Evolutionary conservation across 140 eudicot genomes (phyloP), one percentile per base, ranked within the genome.

Genomic region (Ambrosia hybrid): DNA sequence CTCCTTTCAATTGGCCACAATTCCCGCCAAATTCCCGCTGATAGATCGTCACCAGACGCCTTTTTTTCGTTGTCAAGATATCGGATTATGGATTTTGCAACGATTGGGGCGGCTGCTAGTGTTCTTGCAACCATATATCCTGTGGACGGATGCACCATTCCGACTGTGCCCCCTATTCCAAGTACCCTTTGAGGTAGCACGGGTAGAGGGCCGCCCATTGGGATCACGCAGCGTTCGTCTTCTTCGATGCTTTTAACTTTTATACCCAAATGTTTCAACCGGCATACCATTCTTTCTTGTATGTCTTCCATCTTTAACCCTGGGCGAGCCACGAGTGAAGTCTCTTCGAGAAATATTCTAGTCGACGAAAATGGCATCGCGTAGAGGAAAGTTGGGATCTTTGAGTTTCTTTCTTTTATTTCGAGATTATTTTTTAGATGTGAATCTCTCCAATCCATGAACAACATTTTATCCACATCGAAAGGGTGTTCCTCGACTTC

Each of bases 381-480:
- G 36, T 94, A 94, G 9, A 94, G 90, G 36, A 94, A 94, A 67
- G 99, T 94, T 1, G 99, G 99, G n/a, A 90, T 84, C 82, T 76
- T 88, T 66, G 82, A 65, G 52, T 94, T 94, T 73, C 90, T 85
- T 76, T 83, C 87, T 77, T 83, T 86, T 4, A 94, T 76, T 77
- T 79, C 96, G n/a, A 33, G 49, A 78, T 81, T 90, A 56, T 71
- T 68, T 13, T 79, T 67, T 12, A 94, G 89, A 78, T 94, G 99
- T 3, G 99, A 90, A 69, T 94, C 99, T 86, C 99, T 83, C 99
- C 99, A 94, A 76, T 94, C 99, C 99, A 94, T 94, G 70, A 94
- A 94, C 21, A 94, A 76, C 99, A 94, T 94, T 67, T 94, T 94
- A 73, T 90, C 86, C 7, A 86, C 87, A 83, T 94, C 97, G 76